These are phyloP conservation scores for Nematocida displodere DNA, from an alignment of 371 early-diverging fungal species.

Conservation along the genomic window DNA sequence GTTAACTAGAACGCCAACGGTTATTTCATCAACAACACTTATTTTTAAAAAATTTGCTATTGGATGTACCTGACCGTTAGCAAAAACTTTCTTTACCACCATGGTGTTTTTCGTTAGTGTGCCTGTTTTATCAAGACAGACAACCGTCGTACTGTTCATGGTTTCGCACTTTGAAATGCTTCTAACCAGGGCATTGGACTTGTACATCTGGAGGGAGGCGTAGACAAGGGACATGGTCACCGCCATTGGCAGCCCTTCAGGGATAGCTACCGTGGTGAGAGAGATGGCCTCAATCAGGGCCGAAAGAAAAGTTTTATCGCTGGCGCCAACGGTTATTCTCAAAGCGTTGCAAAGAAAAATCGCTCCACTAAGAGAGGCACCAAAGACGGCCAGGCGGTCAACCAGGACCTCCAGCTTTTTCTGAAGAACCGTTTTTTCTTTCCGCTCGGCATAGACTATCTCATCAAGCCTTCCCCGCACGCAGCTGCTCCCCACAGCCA, in stretches of 20 bases:
- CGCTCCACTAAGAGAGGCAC: background rate
- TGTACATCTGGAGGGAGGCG: conserved; percentile 88
- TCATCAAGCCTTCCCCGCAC: conserved; percentile 69
- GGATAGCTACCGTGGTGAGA: conserved; percentile 94
- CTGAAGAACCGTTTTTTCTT: conserved; percentile 7
- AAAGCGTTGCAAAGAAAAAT: background rate
- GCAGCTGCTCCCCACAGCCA: conserved; percentile 75
- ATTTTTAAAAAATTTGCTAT: background rate
- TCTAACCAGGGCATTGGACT: conserved; percentile 85
- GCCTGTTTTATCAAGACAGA: conserved; percentile 95
- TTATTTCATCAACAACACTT: background rate
- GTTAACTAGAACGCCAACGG: conserved; percentile 69
- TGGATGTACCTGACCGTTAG: background rate
- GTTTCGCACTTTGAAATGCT: conserved; percentile 84
- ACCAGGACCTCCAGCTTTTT: conserved; percentile 19
- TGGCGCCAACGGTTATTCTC: background rate
- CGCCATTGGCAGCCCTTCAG: conserved; percentile 89
- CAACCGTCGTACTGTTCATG: conserved; percentile 83
- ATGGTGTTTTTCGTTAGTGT: conserved; percentile 94
- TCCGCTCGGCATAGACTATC: background rate
- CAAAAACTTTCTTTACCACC: conserved; percentile 62
- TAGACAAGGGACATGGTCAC: conserved; percentile 89
- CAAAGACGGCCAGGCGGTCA: background rate
- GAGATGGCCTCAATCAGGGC: conserved; percentile 78
- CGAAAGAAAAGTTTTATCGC: background rate